phyloP scores from a whole-genome alignment of 2,329 filamentous ascomycete species.

The Colletotrichum ledebouriae region DNA sequence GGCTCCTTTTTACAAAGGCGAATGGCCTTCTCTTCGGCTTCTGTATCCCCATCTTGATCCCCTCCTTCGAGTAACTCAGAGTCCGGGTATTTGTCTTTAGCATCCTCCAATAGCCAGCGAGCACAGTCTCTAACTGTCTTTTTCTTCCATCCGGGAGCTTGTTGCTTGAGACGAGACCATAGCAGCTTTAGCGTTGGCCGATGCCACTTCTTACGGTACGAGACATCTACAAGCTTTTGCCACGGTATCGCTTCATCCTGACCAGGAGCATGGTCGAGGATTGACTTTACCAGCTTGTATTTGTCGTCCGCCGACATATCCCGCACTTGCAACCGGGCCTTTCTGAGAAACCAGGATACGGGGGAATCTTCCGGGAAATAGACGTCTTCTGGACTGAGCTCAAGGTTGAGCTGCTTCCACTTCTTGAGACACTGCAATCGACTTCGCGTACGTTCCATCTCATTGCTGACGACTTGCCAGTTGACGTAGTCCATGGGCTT shows the following conservation, averaged over 20 bases:
- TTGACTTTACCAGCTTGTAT: slow-evolving; percentile 57
- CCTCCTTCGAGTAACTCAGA: slow-evolving; percentile 24
- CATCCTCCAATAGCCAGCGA: slow-evolving; percentile 51
- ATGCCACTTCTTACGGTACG: slow-evolving; percentile 56
- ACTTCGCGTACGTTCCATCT: slow-evolving; percentile 72
- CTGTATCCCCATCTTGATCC: slow-evolving; percentile 13
- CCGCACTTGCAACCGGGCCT: slow-evolving; percentile 57
- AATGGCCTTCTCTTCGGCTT: slow-evolving; percentile 20
- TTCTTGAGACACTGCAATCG: slow-evolving; percentile 78
- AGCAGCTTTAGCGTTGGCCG: slow-evolving; percentile 54
- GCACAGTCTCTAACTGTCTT: slow-evolving; percentile 53
- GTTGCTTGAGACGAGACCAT: slow-evolving; percentile 56
- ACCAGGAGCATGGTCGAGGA: slow-evolving; percentile 56
- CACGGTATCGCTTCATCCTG: slow-evolving; percentile 63
- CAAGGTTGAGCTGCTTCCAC: slow-evolving; percentile 66
- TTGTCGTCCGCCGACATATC: slow-evolving; percentile 61
- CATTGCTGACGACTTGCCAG: slow-evolving; percentile 74
- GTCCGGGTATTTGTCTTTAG: slow-evolving; percentile 44
- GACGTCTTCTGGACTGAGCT: slow-evolving; percentile 42
- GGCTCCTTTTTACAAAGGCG: neutral
- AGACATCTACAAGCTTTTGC: slow-evolving; percentile 58
- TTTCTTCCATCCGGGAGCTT: slow-evolving; percentile 49
- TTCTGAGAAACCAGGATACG: slow-evolving; percentile 59
- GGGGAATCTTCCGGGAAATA: slow-evolving; percentile 40
- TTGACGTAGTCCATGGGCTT: slow-evolving; percentile 61